Conservation (phyloP, 2,329 filamentous ascomycete genomes). For the Colletotrichum musicola region DNA sequence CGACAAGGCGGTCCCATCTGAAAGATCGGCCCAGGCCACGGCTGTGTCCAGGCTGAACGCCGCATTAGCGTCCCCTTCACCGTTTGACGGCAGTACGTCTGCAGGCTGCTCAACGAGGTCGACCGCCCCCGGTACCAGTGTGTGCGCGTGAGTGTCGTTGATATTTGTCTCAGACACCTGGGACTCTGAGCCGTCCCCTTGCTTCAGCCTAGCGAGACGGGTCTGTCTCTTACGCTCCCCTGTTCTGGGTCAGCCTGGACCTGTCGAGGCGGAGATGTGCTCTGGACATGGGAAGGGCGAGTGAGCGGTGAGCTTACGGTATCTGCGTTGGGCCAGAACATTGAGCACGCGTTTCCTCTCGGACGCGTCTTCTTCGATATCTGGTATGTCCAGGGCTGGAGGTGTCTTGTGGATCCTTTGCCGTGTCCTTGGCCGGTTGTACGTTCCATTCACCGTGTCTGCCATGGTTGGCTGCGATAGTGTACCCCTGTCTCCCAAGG, state of each 20-base stretch:
- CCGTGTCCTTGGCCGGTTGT: slow-evolving; percentile 43
- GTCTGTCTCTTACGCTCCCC: slow-evolving; percentile 46
- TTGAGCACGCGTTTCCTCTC: slow-evolving; percentile 68
- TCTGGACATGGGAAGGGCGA: not conserved
- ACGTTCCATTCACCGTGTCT: slow-evolving; percentile 10
- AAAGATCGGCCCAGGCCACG: slow-evolving; percentile 12
- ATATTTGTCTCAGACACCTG: slow-evolving; percentile 11
- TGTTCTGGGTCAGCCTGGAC: slow-evolving; percentile 30
- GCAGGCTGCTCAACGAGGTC: slow-evolving; percentile 3
- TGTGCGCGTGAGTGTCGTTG: slow-evolving; percentile 2
- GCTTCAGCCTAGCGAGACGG: slow-evolving; percentile 22
- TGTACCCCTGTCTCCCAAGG: not conserved
- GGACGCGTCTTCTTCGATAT: slow-evolving; percentile 63
- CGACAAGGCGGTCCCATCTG: slow-evolving; percentile 15
- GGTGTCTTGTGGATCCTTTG: slow-evolving; percentile 57
- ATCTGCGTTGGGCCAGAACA: slow-evolving; percentile 66
- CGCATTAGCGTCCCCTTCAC: slow-evolving; percentile 23
- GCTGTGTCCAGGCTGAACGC: slow-evolving; percentile 17
- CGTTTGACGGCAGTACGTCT: slow-evolving; percentile 6
- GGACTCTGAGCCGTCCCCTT: slow-evolving; percentile 7
- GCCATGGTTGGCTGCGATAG: not conserved
- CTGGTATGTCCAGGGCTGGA: slow-evolving; percentile 56
- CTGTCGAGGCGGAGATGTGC: not conserved
- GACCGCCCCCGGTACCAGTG: not conserved
- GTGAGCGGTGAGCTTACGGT: slow-evolving; percentile 52